Percentiles rank a stretch among this genome's conserved stretches.
These are phyloP conservation scores for Thraustochytrium sp. DNA, from an alignment of 352 stramenopile genomes.

Conservation along the genomic window DNA sequence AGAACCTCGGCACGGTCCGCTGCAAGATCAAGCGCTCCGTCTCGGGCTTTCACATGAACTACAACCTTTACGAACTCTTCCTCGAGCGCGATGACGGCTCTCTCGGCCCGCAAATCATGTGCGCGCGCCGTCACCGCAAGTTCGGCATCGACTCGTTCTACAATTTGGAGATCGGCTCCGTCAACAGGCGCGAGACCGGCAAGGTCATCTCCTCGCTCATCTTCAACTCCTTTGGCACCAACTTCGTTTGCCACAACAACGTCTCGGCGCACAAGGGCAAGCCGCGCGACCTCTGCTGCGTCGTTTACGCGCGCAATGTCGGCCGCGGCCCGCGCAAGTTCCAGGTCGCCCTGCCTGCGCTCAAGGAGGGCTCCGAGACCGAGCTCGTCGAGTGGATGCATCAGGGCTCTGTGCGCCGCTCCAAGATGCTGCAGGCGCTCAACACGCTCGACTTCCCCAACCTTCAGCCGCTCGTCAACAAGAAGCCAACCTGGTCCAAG, in stretches of 20 bases:
- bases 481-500: constrained; percentile 68
- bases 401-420: constrained; percentile 3
- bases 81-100: constrained; percentile 23
- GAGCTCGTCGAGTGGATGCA: constrained; percentile 33
- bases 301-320: constrained; percentile 30
- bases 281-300: constrained; percentile 1
- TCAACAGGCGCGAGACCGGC: not conserved
- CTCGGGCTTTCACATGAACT: constrained; percentile 26
- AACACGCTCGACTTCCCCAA: constrained; percentile 18
- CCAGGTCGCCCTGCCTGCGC: constrained; percentile 23
- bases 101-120: constrained; percentile 31
- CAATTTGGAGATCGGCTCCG: constrained; percentile 6
- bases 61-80: constrained; percentile 38
- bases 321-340: constrained; percentile 34
- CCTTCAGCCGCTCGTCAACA: constrained; percentile 37
- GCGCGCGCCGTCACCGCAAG: constrained; percentile 26
- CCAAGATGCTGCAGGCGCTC: constrained; percentile 34
- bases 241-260: constrained; percentile 38
- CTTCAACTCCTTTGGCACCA: constrained; percentile 35
- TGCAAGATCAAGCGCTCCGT: constrained; percentile 38
- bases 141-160: constrained; percentile 29
- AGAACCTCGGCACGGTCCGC: constrained; percentile 28
- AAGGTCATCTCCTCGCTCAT: constrained; percentile 33
- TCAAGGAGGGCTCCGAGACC: constrained; percentile 25
- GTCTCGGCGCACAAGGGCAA: constrained; percentile 19